phyloP scores from a whole-genome alignment of 768 basidiomycete species.

The Amanita polypyramis region DNA sequence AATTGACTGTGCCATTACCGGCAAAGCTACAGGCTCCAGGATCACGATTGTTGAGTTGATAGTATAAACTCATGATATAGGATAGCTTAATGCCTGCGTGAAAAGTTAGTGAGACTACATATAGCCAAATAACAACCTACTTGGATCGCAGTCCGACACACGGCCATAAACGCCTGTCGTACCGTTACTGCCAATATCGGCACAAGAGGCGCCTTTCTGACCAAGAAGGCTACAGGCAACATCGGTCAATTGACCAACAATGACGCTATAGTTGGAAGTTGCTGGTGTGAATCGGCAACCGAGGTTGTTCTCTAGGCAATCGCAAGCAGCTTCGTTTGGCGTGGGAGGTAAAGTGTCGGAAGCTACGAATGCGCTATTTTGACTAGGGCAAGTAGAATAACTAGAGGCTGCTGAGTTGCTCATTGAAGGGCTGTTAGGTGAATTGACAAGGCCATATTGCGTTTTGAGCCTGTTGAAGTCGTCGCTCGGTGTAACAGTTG shows the following conservation, averaged over 20 bases:
- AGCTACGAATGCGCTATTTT: constrained; percentile 51
- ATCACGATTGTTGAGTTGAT: constrained; percentile 49
- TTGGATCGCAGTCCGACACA: constrained; percentile 70
- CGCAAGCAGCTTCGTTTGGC: constrained; percentile 71
- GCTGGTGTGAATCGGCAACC: constrained; percentile 65
- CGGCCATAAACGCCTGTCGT: constrained; percentile 65
- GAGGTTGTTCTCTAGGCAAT: constrained; percentile 58
- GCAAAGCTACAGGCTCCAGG: constrained; percentile 63
- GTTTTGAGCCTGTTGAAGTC: constrained; percentile 61
- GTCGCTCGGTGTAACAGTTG: constrained; percentile 51
- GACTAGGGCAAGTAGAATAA: constrained; percentile 57
- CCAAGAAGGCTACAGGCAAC: constrained; percentile 72
- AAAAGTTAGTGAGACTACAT: constrained; percentile 4
- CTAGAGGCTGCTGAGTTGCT: constrained; percentile 29
- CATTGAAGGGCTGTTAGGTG: constrained; percentile 50
- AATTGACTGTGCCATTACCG: constrained; percentile 77
- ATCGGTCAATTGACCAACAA: constrained; percentile 53
- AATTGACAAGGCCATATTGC: constrained; percentile 47
- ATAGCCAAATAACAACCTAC: constrained; percentile 29
- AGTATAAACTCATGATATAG: constrained; percentile 75
- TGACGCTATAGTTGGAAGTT: constrained; percentile 46
- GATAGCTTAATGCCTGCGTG: constrained; percentile 63
- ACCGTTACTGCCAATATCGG: constrained; percentile 65
- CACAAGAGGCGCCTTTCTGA: constrained; percentile 47
- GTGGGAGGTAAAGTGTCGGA: constrained; percentile 71